phyloP scores from a whole-genome alignment of 2,329 filamentous ascomycete genomes.

The Alternaria panax region DNA sequence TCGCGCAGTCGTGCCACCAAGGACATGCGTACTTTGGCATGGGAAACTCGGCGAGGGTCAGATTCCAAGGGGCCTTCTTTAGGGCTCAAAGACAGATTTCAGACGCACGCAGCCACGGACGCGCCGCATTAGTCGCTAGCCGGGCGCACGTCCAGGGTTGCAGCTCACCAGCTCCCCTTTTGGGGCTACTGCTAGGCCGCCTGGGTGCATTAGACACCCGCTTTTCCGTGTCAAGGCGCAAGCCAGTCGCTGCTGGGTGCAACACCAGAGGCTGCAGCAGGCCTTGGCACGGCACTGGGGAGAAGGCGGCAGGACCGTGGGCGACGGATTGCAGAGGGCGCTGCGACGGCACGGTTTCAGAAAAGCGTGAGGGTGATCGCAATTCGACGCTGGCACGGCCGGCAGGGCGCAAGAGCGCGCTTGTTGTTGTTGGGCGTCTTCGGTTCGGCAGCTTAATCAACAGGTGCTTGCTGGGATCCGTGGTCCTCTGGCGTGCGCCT shows the following conservation, averaged over 20 bases:
- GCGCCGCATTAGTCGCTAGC: constrained; percentile 17
- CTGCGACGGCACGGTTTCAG: constrained; percentile 7
- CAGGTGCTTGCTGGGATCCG: constrained; percentile 18
- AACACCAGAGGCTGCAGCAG: constrained; percentile 5
- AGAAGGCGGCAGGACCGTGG: constrained; percentile 3
- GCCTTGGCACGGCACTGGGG: constrained; percentile 8
- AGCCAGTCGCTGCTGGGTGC: constrained; percentile 20
- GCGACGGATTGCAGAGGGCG: not conserved
- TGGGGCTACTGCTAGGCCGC: constrained; percentile 17
- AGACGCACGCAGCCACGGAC: constrained; percentile 21
- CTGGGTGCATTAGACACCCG: constrained; percentile 20
- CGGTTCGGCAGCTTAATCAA: constrained; percentile 12
- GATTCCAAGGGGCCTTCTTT: not conserved
- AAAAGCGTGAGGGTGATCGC: not conserved
- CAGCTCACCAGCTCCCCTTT: constrained; percentile 20
- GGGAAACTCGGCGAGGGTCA: not conserved
- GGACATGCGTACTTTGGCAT: not conserved
- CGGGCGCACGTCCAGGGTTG: constrained; percentile 6
- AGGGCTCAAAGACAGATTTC: not conserved
- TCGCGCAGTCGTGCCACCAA: not conserved
- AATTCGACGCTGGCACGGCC: not conserved
- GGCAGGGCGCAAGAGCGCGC: not conserved
- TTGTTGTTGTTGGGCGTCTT: constrained; percentile 13
- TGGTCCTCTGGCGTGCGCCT: constrained; percentile 19
- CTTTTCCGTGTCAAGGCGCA: constrained; percentile 24